phyloP scores from a whole-genome alignment of 371 early-diverging fungal species.

The Parasitella parasitica region DNA sequence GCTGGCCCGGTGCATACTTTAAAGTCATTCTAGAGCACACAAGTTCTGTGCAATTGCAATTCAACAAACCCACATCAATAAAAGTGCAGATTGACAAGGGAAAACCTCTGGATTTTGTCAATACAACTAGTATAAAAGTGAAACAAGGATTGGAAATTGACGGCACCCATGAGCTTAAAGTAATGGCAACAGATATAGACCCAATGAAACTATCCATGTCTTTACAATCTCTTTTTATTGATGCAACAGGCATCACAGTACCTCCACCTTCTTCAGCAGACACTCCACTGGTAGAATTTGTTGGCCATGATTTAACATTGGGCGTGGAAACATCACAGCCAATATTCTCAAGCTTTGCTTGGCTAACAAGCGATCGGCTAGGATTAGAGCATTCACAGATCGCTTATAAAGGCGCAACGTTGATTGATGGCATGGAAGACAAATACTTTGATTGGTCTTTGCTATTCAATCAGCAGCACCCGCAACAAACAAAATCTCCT shows the following conservation, averaged over 20 bases:
- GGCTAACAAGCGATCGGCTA: conserved; percentile 32
- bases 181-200: conserved; percentile 10
- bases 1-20: conserved; percentile 50
- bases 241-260: conserved; percentile 12
- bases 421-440: conserved; percentile 35
- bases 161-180: conserved; percentile 12
- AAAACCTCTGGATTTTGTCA: background rate
- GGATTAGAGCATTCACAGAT: conserved; percentile 32
- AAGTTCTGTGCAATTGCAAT: conserved; percentile 14
- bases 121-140: background rate
- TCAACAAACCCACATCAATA: conserved; percentile 25
- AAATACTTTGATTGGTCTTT: conserved; percentile 32
- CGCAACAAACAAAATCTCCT: conserved; percentile 11
- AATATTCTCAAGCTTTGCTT: conserved; percentile 37
- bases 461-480: conserved; percentile 2
- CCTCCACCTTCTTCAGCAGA: conserved; percentile 7
- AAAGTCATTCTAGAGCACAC: conserved; percentile 26
- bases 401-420: conserved; percentile 31
- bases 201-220: conserved; percentile 8
- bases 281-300: conserved; percentile 31
- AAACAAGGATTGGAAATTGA: conserved; percentile 8
- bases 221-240: conserved; percentile 23
- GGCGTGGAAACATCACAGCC: conserved; percentile 29
- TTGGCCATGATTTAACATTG: conserved; percentile 40
- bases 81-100: conserved; percentile 27